Conservation (phyloP, 139 green algal species). For the Picochlorum sp. region DNA sequence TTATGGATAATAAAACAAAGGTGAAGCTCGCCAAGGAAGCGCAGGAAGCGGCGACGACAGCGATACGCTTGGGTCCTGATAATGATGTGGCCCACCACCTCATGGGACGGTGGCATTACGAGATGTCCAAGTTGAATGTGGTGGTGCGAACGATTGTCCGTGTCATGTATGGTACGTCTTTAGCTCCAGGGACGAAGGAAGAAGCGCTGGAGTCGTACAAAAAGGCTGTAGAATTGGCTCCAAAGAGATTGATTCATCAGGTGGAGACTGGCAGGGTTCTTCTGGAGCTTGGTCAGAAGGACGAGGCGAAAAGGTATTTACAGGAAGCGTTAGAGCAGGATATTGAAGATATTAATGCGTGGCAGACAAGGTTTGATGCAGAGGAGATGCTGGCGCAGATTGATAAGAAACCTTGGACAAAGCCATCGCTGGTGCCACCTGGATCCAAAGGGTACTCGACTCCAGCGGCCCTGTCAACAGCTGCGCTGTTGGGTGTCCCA, state of each 20-base stretch:
- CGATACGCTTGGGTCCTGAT: conserved; percentile 39
- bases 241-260: conserved; percentile 50
- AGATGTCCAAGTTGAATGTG: conserved; percentile 57
- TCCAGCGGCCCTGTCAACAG: conserved; percentile 22
- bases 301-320: conserved; percentile 6
- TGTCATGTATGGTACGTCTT: conserved; percentile 47
- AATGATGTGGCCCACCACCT: conserved; percentile 71
- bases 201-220: conserved; percentile 50
- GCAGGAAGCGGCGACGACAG: conserved; percentile 34
- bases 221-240: conserved; percentile 39
- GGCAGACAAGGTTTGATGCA: conserved; percentile 28
- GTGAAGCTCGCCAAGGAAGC: conserved; percentile 50
- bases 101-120: conserved; percentile 63
- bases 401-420: conserved; percentile 14
- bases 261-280: conserved; percentile 55
- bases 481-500: conserved; percentile 16
- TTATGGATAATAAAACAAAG: conserved; percentile 62
- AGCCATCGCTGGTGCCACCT: conserved; percentile 23
- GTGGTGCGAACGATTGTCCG: conserved; percentile 50
- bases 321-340: conserved; percentile 12
- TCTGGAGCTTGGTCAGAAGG: conserved; percentile 21
- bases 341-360: conserved; percentile 33
- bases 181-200: conserved; percentile 39
- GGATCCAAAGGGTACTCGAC: background rate
- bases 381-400: conserved; percentile 23